Base-by-base conservation (phyloP, 192 early-diverging fungal genomes). In the Linnemannia schmuckeri region DNA sequence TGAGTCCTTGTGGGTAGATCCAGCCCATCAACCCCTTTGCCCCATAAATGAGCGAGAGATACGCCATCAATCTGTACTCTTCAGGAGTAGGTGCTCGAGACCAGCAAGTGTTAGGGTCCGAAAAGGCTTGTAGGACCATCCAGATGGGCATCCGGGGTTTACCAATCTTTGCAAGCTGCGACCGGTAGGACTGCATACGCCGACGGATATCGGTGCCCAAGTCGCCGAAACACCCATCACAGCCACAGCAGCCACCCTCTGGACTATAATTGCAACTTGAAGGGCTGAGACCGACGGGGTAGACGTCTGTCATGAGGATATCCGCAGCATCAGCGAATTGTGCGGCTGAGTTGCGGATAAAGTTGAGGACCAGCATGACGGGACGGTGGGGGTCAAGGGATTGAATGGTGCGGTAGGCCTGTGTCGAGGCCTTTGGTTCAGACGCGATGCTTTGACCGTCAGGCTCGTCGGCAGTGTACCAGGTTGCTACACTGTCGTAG, bases 81-180 rank as follows among this genome's bases (percentile, higher is more conserved):
- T 68, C 63, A 6, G 49, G 42, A 6, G 82, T 83, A n/a, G 82
- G 82, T 7, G n/a, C 75, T 6, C 76, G 76, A n/a, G 79, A 12
- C 82, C 82, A 83, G 46, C 82, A 83, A 22, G 76, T 54, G 10
- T 24, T 35, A 27, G 57, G 82, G 55, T 83, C 82, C 40, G 66
- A 79, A 42, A 83, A 83, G 40, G 82, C 82, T 73, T 83, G 82
- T 7, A 83, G 27, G 33, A 69, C 82, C 82, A 79, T 79, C 82
- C 82, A 83, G 49, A 76, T 68, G 4, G 63, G 40, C 35, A 57
- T 78, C 2, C 44, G 38, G 22, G 66, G 78, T 24, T 61, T 70
- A 12, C 82, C 75, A 10, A 78, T 76, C 6, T 72, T 38, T 47
- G 61, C 69, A 18, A 78, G 77, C 22, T 83, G 75, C 8, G 57